Conservation (phyloP, 2,329 filamentous ascomycete genomes). For the Decorospora gaudefroyi region DNA sequence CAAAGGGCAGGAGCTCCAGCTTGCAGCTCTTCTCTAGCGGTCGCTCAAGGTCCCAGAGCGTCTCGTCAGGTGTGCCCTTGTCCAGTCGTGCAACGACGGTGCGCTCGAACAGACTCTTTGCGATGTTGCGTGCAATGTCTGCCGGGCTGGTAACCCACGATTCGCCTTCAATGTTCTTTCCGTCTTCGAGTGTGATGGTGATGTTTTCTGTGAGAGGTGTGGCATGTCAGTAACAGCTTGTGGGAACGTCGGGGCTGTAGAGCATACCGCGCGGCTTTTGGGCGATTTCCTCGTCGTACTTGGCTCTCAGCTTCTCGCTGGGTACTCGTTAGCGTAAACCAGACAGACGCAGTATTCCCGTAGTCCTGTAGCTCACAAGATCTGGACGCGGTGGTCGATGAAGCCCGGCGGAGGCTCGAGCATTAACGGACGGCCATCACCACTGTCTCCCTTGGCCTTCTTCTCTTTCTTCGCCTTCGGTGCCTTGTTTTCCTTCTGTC, state of each 20-base stretch:
- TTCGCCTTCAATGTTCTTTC: conserved; percentile 71
- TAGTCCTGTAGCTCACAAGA: conserved; percentile 61
- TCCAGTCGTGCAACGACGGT: conserved; percentile 86
- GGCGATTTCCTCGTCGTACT: conserved; percentile 76
- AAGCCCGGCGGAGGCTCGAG: conserved; percentile 68
- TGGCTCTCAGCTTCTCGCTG: conserved; percentile 78
- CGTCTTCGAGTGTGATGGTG: conserved; percentile 73
- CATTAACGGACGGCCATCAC: conserved; percentile 53
- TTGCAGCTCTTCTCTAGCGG: conserved; percentile 87
- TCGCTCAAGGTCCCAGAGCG: conserved; percentile 87
- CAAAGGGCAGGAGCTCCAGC: conserved; percentile 83
- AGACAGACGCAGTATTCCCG: background rate
- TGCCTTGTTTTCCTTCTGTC: conserved; percentile 26
- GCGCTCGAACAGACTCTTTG: conserved; percentile 81
- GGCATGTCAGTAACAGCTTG: conserved; percentile 20
- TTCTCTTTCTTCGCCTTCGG: conserved; percentile 49
- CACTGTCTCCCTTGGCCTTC: conserved; percentile 52
- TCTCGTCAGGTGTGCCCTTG: conserved; percentile 71
- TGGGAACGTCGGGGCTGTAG: background rate
- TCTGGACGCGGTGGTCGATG: conserved; percentile 78
- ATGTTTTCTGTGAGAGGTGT: conserved; percentile 61
- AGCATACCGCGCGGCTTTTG: conserved; percentile 63
- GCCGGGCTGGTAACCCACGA: conserved; percentile 91
- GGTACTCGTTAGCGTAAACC: conserved; percentile 14
- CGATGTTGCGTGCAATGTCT: conserved; percentile 76